Evolutionary conservation across 164 flowering plant genomes (phyloP), one percentile per base, ranked within the genome.

Genomic region (Magnolia officinalis): DNA sequence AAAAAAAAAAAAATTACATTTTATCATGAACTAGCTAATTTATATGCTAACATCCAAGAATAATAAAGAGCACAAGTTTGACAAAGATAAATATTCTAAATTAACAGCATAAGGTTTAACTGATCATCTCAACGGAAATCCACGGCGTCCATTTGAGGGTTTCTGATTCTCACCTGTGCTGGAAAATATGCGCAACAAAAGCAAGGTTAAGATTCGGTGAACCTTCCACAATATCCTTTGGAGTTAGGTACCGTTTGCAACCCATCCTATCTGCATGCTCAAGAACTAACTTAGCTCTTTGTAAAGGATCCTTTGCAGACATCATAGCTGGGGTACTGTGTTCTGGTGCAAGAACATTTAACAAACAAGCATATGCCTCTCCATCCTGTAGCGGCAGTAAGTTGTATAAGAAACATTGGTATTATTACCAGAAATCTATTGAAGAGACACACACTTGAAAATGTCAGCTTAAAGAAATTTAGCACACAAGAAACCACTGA

Each of bases 191-290:
- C 59, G 98, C 98, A 76, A 91, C 96, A 84, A 94, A 94, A 73
- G 97, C 97, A 82, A 94, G 92, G 75, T 92, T 92, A 45, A 94
- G 94, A 83, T 94, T 94, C 70, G 96, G 97, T 69, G 94, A 92
- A 64, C 97, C 98, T 69, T 94, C 98, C 50, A 94, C 95, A 68
- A 94, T 94, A 77, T 94, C 98, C 84, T 87, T 92, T 18, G 97
- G 88, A 26, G 98, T 91, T 67, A 94, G 75, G 78, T 92, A 94
- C 89, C 96, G 85, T 81, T 90, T 91, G 86, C 98, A 94, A 65
- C 92, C 95, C 98, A 94, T 90, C 78, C 83, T 88, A 72, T 92
- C 98, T 71, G 98, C 97, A 87, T 92, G 97, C 72, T 90, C 92
- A 78, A 94, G 94, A 71, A 94, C 82, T 81, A 94, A 77, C 64